Percentiles rank a stretch among this genome's conserved stretches.
Evolutionary conservation across 495 filamentous ascomycete species (phyloP).

Genomic region (Parathielavia hyrcaniae): DNA sequence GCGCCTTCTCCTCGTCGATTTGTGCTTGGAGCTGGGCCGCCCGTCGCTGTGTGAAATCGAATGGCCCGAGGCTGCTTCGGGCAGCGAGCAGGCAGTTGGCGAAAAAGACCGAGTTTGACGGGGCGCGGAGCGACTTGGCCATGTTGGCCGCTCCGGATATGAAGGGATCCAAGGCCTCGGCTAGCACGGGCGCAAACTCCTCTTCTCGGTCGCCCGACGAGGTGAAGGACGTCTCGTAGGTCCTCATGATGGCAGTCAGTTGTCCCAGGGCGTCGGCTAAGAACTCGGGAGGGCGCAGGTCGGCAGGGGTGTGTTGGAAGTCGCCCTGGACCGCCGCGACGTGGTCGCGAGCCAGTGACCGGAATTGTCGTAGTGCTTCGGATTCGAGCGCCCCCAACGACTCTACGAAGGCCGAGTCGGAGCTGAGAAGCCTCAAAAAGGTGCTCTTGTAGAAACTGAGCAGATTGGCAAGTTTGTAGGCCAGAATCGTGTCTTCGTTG

Average conservation of each 20-base stretch:
- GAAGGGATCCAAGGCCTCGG: constrained; percentile 81
- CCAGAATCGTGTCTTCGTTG: constrained; percentile 80
- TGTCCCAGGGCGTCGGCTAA: constrained; percentile 71
- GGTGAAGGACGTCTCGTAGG: constrained; percentile 72
- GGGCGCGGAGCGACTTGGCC: constrained; percentile 51
- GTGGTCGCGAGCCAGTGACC: constrained; percentile 69
- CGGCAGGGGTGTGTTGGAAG: constrained; percentile 54
- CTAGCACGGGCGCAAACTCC: constrained; percentile 74
- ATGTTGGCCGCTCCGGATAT: constrained; percentile 66
- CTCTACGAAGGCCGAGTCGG: constrained; percentile 62
- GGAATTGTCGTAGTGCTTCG: constrained; percentile 78
- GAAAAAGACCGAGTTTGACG: constrained; percentile 64
- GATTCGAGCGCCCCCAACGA: constrained; percentile 61
- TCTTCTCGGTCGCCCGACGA: constrained; percentile 47
- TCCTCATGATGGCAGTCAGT: constrained; percentile 68
- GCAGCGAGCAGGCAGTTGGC: constrained; percentile 72
- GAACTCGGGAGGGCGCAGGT: constrained; percentile 78
- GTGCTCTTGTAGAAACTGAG: constrained; percentile 83
- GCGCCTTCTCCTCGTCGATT: constrained; percentile 37
- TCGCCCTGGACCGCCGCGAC: constrained; percentile 67
- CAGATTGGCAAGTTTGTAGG: constrained; percentile 84
- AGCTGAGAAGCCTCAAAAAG: constrained; percentile 70
- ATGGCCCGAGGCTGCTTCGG: constrained; percentile 45
- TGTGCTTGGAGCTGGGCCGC: constrained; percentile 42
- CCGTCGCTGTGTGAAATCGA: constrained; percentile 49